phyloP scores from a whole-genome alignment of 495 filamentous ascomycete species.

The Podospora fimiseda region DNA sequence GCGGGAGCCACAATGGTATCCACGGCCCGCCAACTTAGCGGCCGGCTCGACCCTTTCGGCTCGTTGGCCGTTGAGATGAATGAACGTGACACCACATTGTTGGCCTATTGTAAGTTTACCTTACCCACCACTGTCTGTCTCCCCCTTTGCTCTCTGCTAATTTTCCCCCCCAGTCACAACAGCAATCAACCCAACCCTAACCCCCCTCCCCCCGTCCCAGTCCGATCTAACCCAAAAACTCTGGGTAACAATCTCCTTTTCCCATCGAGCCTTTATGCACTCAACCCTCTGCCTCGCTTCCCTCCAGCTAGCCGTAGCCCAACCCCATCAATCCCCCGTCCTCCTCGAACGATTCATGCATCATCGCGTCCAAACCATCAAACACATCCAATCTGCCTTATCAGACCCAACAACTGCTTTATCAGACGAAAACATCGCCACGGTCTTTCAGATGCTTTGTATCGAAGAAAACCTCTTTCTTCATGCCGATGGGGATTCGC shows the following conservation, averaged over 20 bases:
- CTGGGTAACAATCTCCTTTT: conserved; percentile 11
- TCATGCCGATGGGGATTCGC: neutral
- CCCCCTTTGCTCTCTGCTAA: neutral
- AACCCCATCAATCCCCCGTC: neutral
- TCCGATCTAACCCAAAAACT: conserved; percentile 5
- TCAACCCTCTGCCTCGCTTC: conserved; percentile 10
- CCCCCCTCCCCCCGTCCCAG: neutral
- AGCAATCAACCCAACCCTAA: conserved; percentile 3
- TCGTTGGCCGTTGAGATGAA: neutral
- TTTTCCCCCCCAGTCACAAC: conserved; percentile 6
- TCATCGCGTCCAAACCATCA: conserved; percentile 14
- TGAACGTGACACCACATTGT: neutral
- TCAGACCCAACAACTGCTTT: neutral
- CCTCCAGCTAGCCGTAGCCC: conserved; percentile 10
- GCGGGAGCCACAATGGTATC: neutral
- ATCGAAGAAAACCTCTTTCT: conserved; percentile 10
- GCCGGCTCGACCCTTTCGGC: conserved; percentile 4
- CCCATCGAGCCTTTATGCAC: conserved; percentile 11
- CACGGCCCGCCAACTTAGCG: neutral
- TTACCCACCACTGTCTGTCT: neutral
- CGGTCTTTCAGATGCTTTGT: conserved; percentile 10
- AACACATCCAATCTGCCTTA: conserved; percentile 6
- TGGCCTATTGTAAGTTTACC: conserved; percentile 12
- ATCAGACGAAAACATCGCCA: conserved; percentile 13
- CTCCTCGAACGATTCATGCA: conserved; percentile 14